These are phyloP conservation scores for Centella asiatica DNA, from an alignment of 129 eudicot genomes.

Conservation along the genomic window DNA sequence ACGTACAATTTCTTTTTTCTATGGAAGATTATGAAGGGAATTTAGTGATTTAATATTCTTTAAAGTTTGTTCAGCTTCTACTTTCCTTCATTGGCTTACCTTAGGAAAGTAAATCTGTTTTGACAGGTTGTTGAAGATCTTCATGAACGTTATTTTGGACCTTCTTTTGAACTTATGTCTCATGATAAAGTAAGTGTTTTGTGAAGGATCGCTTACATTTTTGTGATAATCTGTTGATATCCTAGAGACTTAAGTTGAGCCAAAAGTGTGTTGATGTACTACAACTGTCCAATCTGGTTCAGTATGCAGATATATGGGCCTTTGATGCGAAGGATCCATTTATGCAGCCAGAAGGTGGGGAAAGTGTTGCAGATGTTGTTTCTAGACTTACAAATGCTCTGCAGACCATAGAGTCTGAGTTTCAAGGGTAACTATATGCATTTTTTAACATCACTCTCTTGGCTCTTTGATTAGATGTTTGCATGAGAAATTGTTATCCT, in stretches of 20 bases:
- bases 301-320: constrained; percentile 92
- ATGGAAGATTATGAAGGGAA: neutral
- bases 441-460: neutral
- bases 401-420: constrained; percentile 49
- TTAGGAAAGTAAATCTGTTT: neutral
- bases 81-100: neutral
- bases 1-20: neutral
- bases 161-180: constrained; percentile 72
- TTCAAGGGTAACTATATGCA: constrained; percentile 48
- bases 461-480: too few species aligned
- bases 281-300: neutral
- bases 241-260: too few species aligned
- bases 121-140: constrained; percentile 55
- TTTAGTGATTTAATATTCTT: neutral
- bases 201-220: neutral
- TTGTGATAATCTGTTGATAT: neutral
- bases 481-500: too few species aligned
- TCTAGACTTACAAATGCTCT: constrained; percentile 74
- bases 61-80: neutral
- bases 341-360: constrained; percentile 84
- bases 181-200: constrained; percentile 72
- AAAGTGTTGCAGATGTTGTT: constrained; percentile 93
- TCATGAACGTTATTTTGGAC: constrained; percentile 87
- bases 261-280: neutral
- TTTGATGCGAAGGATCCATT: constrained; percentile 87